phyloP scores from a whole-genome alignment of 345 rosid species.

The Euphorbia peplus region DNA sequence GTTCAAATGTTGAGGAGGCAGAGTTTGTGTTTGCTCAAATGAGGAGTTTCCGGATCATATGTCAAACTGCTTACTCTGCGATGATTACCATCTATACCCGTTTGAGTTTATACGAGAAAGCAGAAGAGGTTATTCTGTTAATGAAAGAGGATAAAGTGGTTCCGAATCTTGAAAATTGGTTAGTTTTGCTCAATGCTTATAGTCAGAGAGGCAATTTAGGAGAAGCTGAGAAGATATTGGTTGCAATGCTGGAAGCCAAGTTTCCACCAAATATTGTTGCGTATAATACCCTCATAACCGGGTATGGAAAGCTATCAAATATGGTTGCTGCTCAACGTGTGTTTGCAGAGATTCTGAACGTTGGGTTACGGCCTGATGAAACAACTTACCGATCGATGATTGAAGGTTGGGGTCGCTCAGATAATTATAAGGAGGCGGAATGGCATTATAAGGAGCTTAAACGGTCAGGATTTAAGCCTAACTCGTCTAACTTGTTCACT shows the following conservation, averaged over 20 bases:
- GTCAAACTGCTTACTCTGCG: slow-evolving; percentile 83
- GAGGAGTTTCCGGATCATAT: slow-evolving; percentile 60
- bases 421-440: slow-evolving; percentile 44
- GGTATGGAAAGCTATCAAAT: slow-evolving; percentile 70
- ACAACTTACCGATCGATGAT: slow-evolving; percentile 86
- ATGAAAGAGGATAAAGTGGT: slow-evolving; percentile 55
- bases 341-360: slow-evolving; percentile 39
- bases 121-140: slow-evolving; percentile 60
- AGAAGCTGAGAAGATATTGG: slow-evolving; percentile 57
- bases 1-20: slow-evolving; percentile 71
- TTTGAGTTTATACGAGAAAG: slow-evolving; percentile 60
- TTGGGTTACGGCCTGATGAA: slow-evolving; percentile 72
- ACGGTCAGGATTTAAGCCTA: slow-evolving; percentile 66
- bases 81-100: slow-evolving; percentile 88
- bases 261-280: slow-evolving; percentile 64
- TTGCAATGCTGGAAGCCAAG: slow-evolving; percentile 53
- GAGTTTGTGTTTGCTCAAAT: slow-evolving; percentile 62
- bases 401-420: slow-evolving; percentile 91
- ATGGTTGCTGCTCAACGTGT: slow-evolving; percentile 63
- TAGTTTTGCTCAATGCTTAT: slow-evolving; percentile 79
- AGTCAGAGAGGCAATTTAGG: slow-evolving; percentile 77
- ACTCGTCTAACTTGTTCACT: slow-evolving; percentile 75
- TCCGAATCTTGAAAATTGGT: slow-evolving; percentile 68
- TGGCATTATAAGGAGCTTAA: slow-evolving; percentile 60
- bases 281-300: slow-evolving; percentile 71